These are phyloP conservation scores for Suillus alpinus DNA, from an alignment of 768 basidiomycete species.

Conservation along the genomic window DNA sequence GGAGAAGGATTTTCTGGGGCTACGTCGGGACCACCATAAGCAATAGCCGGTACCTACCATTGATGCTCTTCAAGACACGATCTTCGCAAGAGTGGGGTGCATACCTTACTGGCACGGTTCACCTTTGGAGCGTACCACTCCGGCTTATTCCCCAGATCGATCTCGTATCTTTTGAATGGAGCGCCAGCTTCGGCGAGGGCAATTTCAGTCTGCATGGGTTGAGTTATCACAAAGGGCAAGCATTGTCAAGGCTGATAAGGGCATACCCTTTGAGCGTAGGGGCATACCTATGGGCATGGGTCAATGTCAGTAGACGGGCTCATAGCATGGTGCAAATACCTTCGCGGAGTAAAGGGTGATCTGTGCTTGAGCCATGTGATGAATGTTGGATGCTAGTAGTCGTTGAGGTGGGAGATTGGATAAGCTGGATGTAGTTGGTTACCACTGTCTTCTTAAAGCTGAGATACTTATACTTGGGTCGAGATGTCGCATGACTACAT, in stretches of 20 bases:
- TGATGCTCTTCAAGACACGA: not conserved
- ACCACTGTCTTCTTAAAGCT: not conserved
- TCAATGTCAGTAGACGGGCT: constrained; percentile 1
- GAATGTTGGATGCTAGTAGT: not conserved
- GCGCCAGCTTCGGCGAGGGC: constrained; percentile 54
- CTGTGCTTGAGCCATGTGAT: constrained; percentile 12
- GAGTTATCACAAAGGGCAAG: not conserved
- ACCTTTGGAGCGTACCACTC: constrained; percentile 66
- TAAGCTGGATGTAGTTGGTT: not conserved
- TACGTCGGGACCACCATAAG: constrained; percentile 60
- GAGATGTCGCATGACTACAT: not conserved
- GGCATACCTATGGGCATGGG: constrained; percentile 43
- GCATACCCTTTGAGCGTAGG: constrained; percentile 55
- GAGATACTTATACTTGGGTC: not conserved
- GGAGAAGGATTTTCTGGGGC: constrained; percentile 46
- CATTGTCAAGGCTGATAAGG: not conserved
- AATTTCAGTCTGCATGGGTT: constrained; percentile 44
- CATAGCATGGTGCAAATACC: constrained; percentile 22
- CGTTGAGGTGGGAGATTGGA: not conserved
- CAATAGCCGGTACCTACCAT: constrained; percentile 51
- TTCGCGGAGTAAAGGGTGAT: constrained; percentile 49
- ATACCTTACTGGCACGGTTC: constrained; percentile 66
- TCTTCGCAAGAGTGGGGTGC: not conserved
- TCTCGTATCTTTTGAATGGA: constrained; percentile 48
- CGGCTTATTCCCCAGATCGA: constrained; percentile 65